Percentiles rank a stretch among this genome's conserved stretches.
Evolutionary conservation across 306 rosid genomes (phyloP).

Genomic region (Sechiopsis laciniata): DNA sequence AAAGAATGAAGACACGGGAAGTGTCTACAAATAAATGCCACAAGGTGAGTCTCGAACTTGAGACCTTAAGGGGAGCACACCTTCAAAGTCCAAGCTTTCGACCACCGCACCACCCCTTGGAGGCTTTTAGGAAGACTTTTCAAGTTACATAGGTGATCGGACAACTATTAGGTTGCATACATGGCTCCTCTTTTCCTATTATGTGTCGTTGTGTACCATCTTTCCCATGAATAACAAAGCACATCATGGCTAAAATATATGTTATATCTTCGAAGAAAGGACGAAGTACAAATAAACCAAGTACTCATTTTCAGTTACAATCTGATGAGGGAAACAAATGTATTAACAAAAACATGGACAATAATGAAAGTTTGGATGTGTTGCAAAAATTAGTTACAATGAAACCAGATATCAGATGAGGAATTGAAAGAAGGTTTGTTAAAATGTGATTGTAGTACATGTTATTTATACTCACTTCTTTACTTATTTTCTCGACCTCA

Average conservation of each 20-base stretch:
- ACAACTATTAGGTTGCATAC: neutral
- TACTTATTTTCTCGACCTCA: constrained; percentile 36
- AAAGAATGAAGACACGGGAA: too few relatives aligned
- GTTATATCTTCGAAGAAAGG: neutral
- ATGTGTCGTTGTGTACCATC: neutral
- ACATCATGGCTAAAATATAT: neutral
- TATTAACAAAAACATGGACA: neutral
- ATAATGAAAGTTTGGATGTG: neutral
- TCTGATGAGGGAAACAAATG: constrained; percentile 1
- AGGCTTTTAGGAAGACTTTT: neutral
- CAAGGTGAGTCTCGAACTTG: too few relatives aligned
- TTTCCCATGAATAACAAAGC: neutral
- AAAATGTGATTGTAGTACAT: neutral
- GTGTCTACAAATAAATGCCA: too few relatives aligned
- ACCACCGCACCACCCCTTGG: too few relatives aligned
- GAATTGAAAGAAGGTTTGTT: constrained; percentile 14
- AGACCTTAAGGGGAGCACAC: too few relatives aligned
- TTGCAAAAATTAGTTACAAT: neutral
- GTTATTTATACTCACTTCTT: constrained; percentile 43
- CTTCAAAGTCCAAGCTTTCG: too few relatives aligned
- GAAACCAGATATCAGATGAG: neutral
- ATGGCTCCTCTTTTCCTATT: neutral
- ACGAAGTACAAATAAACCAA: neutral
- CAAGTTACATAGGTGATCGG: neutral
- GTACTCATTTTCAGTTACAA: constrained; percentile 2